Percentiles rank a stretch among this genome's conserved stretches.
phyloP scores from a whole-genome alignment of 2,329 filamentous ascomycete species.

The Aspergillus amoenus region DNA sequence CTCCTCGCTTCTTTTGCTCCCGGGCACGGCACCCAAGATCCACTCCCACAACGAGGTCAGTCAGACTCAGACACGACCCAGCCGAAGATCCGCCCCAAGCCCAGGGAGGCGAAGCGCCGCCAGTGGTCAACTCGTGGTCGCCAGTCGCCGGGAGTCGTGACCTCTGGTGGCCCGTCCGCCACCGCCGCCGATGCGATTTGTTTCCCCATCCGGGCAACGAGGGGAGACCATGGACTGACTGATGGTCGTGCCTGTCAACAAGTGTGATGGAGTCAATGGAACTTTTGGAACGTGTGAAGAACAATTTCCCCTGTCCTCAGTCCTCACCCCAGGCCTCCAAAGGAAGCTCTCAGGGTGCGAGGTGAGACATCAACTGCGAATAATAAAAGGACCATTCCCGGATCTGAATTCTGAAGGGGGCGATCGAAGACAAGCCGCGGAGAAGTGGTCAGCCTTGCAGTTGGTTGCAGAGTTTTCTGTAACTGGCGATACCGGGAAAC shows the following conservation, averaged over 20 bases:
- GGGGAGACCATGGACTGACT: slow-evolving; percentile 12
- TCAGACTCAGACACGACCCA: slow-evolving; percentile 5
- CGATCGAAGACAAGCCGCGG: slow-evolving; percentile 5
- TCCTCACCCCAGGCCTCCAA: not conserved
- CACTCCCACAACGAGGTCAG: slow-evolving; percentile 13
- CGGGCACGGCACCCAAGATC: slow-evolving; percentile 19
- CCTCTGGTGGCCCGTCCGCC: slow-evolving; percentile 14
- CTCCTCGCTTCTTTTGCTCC: slow-evolving; percentile 6
- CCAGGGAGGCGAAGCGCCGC: slow-evolving; percentile 20
- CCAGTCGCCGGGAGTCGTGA: slow-evolving; percentile 2
- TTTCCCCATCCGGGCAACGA: slow-evolving; percentile 20
- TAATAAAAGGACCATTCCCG: not conserved
- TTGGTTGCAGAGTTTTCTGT: slow-evolving; percentile 3
- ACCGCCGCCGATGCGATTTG: slow-evolving; percentile 7
- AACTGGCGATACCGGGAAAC: slow-evolving; percentile 9
- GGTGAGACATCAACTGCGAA: slow-evolving; percentile 3
- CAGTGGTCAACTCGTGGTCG: slow-evolving; percentile 1
- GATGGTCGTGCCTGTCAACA: not conserved
- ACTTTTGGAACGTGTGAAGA: slow-evolving; percentile 14
- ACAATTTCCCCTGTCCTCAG: not conserved
- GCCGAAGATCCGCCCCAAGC: not conserved
- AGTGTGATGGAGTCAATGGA: not conserved
- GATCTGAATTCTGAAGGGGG: not conserved
- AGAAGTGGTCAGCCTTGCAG: slow-evolving; percentile 7
- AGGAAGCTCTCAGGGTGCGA: not conserved